Evolutionary conservation across 2,329 filamentous ascomycete species (phyloP).

Genomic region (Pseudogymnoascus sp.): DNA sequence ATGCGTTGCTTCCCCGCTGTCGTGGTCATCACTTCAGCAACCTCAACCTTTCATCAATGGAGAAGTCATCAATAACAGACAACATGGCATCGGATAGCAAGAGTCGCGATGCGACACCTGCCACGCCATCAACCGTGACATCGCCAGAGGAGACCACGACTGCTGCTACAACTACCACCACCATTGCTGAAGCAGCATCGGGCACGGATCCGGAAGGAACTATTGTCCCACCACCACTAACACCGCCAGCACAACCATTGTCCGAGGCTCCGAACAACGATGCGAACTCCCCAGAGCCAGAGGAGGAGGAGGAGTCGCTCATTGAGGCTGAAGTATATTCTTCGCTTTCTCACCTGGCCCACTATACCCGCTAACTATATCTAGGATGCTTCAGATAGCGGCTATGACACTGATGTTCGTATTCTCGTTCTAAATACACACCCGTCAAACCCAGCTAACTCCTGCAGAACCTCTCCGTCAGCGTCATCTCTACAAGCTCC

Average conservation of each 20-base stretch:
- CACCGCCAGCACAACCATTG: not conserved
- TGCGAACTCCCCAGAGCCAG: not conserved
- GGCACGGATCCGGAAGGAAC: not conserved
- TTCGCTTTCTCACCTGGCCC: not conserved
- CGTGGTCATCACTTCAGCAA: not conserved
- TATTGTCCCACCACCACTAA: not conserved
- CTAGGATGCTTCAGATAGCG: slow-evolving; percentile 11
- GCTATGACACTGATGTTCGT: slow-evolving; percentile 11
- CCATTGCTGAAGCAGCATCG: not conserved
- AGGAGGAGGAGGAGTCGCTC: not conserved
- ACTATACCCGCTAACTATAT: not conserved
- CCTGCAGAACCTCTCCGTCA: not conserved
- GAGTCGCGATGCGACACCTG: not conserved
- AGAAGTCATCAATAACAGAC: not conserved
- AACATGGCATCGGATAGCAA: not conserved
- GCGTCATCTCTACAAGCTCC: slow-evolving; percentile 30
- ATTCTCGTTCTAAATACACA: not conserved
- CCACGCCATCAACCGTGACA: not conserved
- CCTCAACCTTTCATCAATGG: not conserved
- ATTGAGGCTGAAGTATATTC: slow-evolving; percentile 12
- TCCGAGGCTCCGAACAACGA: not conserved
- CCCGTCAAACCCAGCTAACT: not conserved
- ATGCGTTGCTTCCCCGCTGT: not conserved
- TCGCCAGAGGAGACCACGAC: not conserved
- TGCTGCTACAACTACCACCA: not conserved